Conservation (phyloP, 441 rosid genomes). For the Populus hybrid region DNA sequence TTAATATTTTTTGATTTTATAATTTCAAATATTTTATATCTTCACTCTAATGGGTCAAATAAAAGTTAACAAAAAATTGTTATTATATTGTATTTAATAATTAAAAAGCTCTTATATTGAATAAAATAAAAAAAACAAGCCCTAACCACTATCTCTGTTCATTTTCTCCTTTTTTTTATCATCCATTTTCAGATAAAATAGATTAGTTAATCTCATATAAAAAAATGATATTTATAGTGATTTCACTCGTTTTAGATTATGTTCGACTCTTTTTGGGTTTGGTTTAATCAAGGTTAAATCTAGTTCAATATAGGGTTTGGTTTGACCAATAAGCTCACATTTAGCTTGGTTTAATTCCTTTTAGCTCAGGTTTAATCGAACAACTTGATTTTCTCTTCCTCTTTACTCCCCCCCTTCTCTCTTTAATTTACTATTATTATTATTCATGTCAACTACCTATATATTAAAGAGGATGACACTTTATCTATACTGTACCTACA, state of each 20-base stretch:
- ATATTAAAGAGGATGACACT: neutral
- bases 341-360: neutral
- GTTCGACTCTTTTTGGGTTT: neutral
- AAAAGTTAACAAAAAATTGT: neutral
- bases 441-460: neutral
- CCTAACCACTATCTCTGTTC: neutral
- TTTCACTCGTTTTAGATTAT: too few species aligned
- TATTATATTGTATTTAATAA: too few species aligned
- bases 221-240: too few species aligned
- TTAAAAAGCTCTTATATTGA: too few species aligned
- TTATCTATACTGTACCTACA: neutral
- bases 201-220: neutral
- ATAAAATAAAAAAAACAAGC: too few species aligned
- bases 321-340: neutral
- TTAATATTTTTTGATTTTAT: too few species aligned
- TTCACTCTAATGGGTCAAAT: neutral
- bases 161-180: too few species aligned
- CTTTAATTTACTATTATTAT: too few species aligned
- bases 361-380: rapidly evolving
- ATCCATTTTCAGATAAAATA: neutral
- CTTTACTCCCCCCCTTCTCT: too few species aligned
- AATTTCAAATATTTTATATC: neutral
- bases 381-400: too few species aligned
- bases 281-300: too few species aligned
- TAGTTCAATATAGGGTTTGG: too few species aligned